These are phyloP conservation scores for Annulohypoxylon moriforme DNA, from an alignment of 495 filamentous ascomycete genomes.

Conservation along the genomic window DNA sequence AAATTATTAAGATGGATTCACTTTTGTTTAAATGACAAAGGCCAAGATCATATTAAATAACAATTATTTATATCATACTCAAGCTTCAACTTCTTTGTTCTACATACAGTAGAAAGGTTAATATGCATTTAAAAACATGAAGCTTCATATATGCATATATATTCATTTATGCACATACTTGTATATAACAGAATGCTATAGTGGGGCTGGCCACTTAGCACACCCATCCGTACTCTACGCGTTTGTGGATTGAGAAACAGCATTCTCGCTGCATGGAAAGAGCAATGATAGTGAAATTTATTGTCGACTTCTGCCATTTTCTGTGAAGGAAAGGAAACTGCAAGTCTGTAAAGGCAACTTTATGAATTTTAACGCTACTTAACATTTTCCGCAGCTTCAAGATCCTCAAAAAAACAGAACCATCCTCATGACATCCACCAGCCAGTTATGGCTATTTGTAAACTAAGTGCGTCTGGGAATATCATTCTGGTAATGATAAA, in stretches of 20 bases:
- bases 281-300: background rate
- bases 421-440: slow-evolving; percentile 19
- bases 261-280: slow-evolving; percentile 1
- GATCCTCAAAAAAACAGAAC: background rate
- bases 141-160: background rate
- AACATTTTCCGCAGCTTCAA: background rate
- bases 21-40: background rate
- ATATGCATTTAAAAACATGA: background rate
- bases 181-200: background rate
- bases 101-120: background rate
- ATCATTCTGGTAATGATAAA: background rate
- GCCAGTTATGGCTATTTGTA: slow-evolving; percentile 25
- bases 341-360: background rate
- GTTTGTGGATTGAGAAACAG: slow-evolving; percentile 18
- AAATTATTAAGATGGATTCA: background rate
- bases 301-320: background rate
- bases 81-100: background rate
- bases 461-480: slow-evolving; percentile 6
- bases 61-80: background rate
- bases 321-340: background rate
- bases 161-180: background rate
- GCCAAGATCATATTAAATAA: background rate
- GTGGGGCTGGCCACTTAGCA: slow-evolving; percentile 5
- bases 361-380: background rate
- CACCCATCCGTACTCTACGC: background rate